These are phyloP conservation scores for Scheffersomyces stambukii DNA, from an alignment of 1,139 yeast species.

Conservation along the genomic window DNA sequence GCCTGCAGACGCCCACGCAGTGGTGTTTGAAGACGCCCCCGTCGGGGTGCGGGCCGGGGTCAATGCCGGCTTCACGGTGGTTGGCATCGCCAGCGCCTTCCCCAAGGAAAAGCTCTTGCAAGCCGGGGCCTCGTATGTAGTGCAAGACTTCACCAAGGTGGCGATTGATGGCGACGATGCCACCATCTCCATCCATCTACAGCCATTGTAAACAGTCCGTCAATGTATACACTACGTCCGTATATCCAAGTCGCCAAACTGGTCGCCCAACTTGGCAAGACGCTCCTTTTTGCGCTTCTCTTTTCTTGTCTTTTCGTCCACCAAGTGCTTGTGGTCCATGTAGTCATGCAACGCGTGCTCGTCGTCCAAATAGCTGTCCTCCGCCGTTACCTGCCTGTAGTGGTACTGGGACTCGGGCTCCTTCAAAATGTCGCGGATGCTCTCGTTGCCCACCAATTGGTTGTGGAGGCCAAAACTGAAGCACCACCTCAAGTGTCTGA, in stretches of 20 bases:
- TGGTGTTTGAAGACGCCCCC: constrained; percentile 21
- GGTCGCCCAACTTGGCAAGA: constrained; percentile 26
- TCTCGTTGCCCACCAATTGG: constrained; percentile 53
- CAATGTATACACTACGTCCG: not conserved
- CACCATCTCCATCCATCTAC: constrained; percentile 1
- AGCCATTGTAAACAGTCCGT: not conserved
- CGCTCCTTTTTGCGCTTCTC: constrained; percentile 33
- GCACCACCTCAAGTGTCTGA: constrained; percentile 66
- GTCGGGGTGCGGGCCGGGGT: constrained; percentile 18
- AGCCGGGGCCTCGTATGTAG: constrained; percentile 19
- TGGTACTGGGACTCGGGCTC: constrained; percentile 36
- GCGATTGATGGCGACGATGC: constrained; percentile 3
- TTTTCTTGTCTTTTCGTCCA: constrained; percentile 29
- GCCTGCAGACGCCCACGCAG: constrained; percentile 4
- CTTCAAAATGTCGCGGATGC: constrained; percentile 38
- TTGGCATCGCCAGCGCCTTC: constrained; percentile 19
- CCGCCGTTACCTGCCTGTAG: constrained; percentile 16
- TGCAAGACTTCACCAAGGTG: constrained; percentile 15
- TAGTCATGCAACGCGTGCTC: constrained; percentile 12
- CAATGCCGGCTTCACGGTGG: constrained; percentile 16
- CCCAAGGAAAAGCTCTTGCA: constrained; percentile 12
- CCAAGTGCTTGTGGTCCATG: constrained; percentile 15
- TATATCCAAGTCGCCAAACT: constrained; percentile 22
- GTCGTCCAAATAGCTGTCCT: constrained; percentile 11
- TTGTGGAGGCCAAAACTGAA: constrained; percentile 64